Base-by-base conservation (phyloP, 2,329 filamentous ascomycete genomes). In the Knoxdaviesia proteae region DNA sequence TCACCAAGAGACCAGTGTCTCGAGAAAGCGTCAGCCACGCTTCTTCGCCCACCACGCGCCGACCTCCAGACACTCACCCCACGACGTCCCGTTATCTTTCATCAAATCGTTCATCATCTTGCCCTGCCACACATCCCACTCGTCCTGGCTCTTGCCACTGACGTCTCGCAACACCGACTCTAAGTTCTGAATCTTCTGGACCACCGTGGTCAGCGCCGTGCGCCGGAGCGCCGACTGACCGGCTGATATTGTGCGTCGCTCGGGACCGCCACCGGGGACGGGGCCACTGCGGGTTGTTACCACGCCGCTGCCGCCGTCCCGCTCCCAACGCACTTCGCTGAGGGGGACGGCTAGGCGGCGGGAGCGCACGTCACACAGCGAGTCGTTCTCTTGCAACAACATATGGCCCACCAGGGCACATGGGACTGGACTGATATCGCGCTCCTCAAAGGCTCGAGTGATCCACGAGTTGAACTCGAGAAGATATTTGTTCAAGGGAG, bases 41-140 rank as follows among this genome's bases (percentile, higher is more conserved):
- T 94, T 96, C 60, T 79, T 84, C 47, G 77, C 92, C 57, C 78
- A 90, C 65, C 87, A 94, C 57, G 86, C 90, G 35, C 88, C 83
- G 49, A 86, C 75, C 52, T 74, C 84, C 20, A 94, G 62, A 58
- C 84, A 93, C 58, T 94, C 87, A 40, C 87, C 86, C 64, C 76
- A 86, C 40, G 73, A 76, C 11, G 82, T 78, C 20, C 83, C 82
- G 43, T 76, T 77, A 47, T 88, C 79, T 56, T 80, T 76, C 54
- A 93, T 69, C 53, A 94, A 60, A 58, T 90, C 80, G 39, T 74
- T 72, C 69, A 84, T 88, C 80, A 94, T 83, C 58, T 79, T 83
- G 36, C 78, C 76, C 61, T 82, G 75, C 87, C 87, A 94, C 37
- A 75, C 67, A 56, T 92, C 82, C 86, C 86, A 94, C 61, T 94